Evolutionary conservation across 441 rosid species (phyloP).

Genomic region (Populus hybrid): DNA sequence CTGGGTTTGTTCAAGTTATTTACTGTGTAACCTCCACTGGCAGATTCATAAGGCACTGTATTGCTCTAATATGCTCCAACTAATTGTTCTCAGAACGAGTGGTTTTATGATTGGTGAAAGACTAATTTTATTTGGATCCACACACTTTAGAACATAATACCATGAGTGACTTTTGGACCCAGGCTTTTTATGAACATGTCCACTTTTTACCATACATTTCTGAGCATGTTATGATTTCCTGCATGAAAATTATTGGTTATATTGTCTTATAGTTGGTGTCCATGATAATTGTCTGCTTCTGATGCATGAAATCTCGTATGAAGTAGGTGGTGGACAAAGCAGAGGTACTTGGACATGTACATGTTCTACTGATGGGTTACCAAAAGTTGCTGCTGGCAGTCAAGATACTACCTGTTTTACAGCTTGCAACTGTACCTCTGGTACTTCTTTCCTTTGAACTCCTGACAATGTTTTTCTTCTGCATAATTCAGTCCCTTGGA

Average conservation of each 20-base stretch:
- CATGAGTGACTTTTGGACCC: not conserved
- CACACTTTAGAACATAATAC: not conserved
- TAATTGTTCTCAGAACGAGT: not conserved
- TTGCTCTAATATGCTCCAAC: not conserved
- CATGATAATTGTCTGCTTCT: not conserved
- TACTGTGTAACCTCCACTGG: not conserved
- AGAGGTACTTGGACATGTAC: slow-evolving; percentile 61
- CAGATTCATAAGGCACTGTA: not conserved
- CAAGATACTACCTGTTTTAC: slow-evolving; percentile 61
- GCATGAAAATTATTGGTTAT: not conserved
- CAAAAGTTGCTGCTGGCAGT: slow-evolving; percentile 44
- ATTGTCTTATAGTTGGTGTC: not conserved
- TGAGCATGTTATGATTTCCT: not conserved
- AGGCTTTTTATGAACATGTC: not conserved
- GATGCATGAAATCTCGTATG: slow-evolving; percentile 15
- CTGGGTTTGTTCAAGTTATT: not conserved
- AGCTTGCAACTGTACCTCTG: slow-evolving; percentile 85
- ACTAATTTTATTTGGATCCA: not conserved
- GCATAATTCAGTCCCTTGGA: not conserved
- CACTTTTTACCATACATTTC: not conserved
- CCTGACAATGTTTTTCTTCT: slow-evolving; percentile 1
- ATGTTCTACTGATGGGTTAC: slow-evolving; percentile 67
- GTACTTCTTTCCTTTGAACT: slow-evolving; percentile 29
- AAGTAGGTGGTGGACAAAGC: slow-evolving; percentile 31
- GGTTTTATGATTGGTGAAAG: not conserved